Percentiles rank a stretch among this genome's conserved stretches.
These are phyloP conservation scores for Begonia loranthoides DNA, from an alignment of 306 rosid species.

Conservation along the genomic window DNA sequence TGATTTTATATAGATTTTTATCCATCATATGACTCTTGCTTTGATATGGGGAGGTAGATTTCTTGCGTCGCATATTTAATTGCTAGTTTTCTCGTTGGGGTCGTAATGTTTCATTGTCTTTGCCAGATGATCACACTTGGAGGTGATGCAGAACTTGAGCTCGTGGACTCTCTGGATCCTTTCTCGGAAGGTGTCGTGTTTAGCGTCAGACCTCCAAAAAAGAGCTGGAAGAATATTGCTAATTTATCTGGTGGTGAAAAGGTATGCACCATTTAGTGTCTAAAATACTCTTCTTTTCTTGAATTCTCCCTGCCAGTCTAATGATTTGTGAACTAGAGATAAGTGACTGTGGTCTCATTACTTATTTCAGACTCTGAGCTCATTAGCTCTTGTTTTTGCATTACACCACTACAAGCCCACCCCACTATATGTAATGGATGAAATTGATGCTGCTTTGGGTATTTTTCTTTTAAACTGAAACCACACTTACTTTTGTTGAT, in stretches of 20 bases:
- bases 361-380: constrained; percentile 78
- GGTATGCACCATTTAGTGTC: constrained; percentile 21
- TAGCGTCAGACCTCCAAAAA: constrained; percentile 96
- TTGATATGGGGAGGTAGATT: too few relatives aligned
- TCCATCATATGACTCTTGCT: too few relatives aligned
- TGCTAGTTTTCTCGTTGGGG: too few relatives aligned
- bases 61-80: too few relatives aligned
- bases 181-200: constrained; percentile 98
- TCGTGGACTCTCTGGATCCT: constrained; percentile 94
- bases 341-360: constrained; percentile 2
- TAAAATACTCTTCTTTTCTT: not conserved
- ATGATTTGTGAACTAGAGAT: not conserved
- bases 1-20: too few relatives aligned
- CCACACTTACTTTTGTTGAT: not conserved
- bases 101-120: not conserved
- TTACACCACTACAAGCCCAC: constrained; percentile 98
- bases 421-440: constrained; percentile 96
- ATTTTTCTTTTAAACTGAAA: constrained; percentile 6
- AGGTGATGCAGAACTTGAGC: constrained; percentile 97
- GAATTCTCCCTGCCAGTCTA: too few relatives aligned
- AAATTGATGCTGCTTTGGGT: constrained; percentile 96
- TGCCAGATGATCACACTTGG: constrained; percentile 93
- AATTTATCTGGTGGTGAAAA: constrained; percentile 98
- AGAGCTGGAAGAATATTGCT: constrained; percentile 98
- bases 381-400: constrained; percentile 94